Base-by-base conservation (phyloP, 1,139 yeast species). In the Suhomyces choctaworum region DNA sequence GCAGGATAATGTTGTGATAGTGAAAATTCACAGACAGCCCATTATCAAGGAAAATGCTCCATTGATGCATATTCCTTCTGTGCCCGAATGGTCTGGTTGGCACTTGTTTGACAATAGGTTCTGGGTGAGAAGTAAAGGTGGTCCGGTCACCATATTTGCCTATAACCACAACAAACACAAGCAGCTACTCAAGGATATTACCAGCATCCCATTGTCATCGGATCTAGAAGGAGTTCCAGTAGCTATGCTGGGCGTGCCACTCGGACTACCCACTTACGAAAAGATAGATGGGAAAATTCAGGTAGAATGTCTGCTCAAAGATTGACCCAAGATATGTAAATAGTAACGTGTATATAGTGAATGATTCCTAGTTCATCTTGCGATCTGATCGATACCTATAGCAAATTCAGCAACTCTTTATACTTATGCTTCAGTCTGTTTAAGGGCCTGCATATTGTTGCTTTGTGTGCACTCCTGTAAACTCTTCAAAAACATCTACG, bases 91-190 rank as follows among this genome's bases (percentile, higher is more conserved):
- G 42, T 16, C 25, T 13, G 7, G 15, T 6, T 40, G 43, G 43
- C 14, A 25, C n/a, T 21, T 40, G 4, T 68, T 64, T 39, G 76
- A 70, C 39, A 50, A 60, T 25, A 45, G 76, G 28, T 61, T 58
- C 40, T 64, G 70, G 67, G 25, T 71, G 10, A 44, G 61, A 19
- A 40, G 60, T 19, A 40, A 21, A 27, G 13, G 43, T 4, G 23
- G 40, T 1, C 9, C n/a, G 2, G 32, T 44, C 0, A 34, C 40
- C 1, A 36, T 62, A 4, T 40, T 45, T 2, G 62, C 66, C 0
- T 63, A 61, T 29, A 27, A 40, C 6, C 51, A 55, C 19, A 45
- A 39, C 19, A 32, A 29, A 7, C 55, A 54, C 32, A 35, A 36
- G 7, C 23, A 27, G 9, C 4, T 5, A 4, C 2, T 37, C 7